Conservation (phyloP, 257 asterid species). For the Solanum lycopersicoides region DNA sequence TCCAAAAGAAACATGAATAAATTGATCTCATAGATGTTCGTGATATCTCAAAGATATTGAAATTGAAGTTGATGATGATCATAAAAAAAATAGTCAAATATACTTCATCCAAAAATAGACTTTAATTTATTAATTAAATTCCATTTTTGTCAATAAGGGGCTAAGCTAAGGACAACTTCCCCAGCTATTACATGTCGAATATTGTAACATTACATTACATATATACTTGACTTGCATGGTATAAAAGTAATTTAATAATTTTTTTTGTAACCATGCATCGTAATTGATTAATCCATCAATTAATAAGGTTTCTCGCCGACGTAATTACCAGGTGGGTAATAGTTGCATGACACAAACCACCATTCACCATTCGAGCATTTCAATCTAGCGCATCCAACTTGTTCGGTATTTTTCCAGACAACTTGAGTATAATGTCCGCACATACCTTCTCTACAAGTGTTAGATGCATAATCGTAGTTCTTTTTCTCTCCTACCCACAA, state of each 20-base stretch:
- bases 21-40: not conserved
- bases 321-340: conserved; percentile 23
- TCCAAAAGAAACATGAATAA: not conserved
- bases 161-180: not conserved
- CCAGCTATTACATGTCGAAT: not conserved
- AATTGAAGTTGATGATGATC: not conserved
- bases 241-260: not conserved
- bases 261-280: not conserved
- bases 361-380: not conserved
- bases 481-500: conserved; percentile 14
- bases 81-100: not conserved
- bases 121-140: not conserved
- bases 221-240: not conserved
- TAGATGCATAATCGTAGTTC: not conserved
- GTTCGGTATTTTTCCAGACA: conserved; percentile 12
- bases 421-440: conserved; percentile 25
- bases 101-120: not conserved
- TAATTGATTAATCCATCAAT: not conserved
- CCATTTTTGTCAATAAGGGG: not conserved
- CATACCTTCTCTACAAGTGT: not conserved
- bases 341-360: conserved; percentile 18
- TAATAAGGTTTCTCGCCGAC: conserved; percentile 12
- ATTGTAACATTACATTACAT: not conserved
- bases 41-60: not conserved
- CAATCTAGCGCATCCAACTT: conserved; percentile 16